phyloP scores from a whole-genome alignment of 306 rosid genomes.

The Quercus berberidifolia region DNA sequence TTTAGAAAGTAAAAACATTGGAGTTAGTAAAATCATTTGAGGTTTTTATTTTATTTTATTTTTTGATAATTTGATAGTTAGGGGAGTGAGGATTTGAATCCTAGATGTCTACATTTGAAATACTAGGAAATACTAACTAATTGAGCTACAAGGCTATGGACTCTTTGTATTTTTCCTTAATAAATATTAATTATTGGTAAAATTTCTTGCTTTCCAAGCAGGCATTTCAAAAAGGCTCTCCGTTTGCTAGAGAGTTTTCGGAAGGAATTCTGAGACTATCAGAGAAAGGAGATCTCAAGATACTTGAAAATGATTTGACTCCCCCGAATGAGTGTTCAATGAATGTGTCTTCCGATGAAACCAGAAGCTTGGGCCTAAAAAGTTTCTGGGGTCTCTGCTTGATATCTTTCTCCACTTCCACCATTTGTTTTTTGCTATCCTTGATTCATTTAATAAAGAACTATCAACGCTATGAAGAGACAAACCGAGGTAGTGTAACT shows the following conservation, averaged over 20 bases:
- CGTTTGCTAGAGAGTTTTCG: conserved; percentile 29
- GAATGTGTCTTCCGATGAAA: not conserved
- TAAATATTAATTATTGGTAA: too few species aligned
- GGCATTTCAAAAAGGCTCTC: conserved; percentile 41
- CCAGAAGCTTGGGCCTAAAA: not conserved
- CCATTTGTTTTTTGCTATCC: not conserved
- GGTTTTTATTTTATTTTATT: not conserved
- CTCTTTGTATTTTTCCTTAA: too few species aligned
- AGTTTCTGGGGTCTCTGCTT: too few species aligned
- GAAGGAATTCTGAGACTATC: conserved; percentile 17
- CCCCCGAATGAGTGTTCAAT: not conserved
- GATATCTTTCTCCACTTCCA: too few species aligned
- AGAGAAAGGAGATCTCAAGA: conserved; percentile 13
- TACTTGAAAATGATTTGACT: conserved; percentile 9
- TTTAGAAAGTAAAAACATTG: too few species aligned
- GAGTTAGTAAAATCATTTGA: not conserved
- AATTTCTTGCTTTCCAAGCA: conserved; percentile 2
- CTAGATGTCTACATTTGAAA: too few species aligned
- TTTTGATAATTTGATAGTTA: too few species aligned
- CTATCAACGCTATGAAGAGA: not conserved
- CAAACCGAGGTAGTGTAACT: not conserved
- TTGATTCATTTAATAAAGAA: conserved; percentile 4
- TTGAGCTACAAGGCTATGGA: too few species aligned
- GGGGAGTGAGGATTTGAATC: too few species aligned
- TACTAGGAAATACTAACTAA: too few species aligned